These are phyloP conservation scores for Closterium sp. DNA, from an alignment of 139 green algal genomes.

Conservation along the genomic window DNA sequence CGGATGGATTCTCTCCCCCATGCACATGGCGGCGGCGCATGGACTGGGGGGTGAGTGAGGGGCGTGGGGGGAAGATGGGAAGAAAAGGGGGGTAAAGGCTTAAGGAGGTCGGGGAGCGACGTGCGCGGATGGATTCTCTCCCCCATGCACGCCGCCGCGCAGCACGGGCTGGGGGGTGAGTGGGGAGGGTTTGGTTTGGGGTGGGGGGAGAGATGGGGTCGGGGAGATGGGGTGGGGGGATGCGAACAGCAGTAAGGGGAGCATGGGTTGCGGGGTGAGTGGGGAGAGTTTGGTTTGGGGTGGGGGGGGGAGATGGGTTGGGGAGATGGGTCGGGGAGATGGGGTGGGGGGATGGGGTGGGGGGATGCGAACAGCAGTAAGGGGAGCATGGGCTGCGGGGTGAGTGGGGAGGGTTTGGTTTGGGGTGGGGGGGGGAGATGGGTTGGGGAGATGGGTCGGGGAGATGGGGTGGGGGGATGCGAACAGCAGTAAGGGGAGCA, in stretches of 20 bases:
- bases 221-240: background rate
- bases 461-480: background rate
- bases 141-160: background rate
- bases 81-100: background rate
- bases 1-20: conserved; percentile 18
- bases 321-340: background rate
- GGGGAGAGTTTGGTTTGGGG: background rate
- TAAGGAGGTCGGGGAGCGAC: background rate
- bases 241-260: background rate
- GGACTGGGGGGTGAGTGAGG: background rate
- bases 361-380: too few species aligned
- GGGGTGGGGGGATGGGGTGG: background rate
- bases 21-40: background rate
- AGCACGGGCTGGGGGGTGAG: background rate
- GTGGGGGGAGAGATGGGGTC: background rate
- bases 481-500: too few species aligned
- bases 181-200: background rate
- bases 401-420: background rate
- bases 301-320: background rate
- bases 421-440: background rate
- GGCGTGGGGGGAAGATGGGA: background rate
- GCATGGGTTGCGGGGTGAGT: background rate
- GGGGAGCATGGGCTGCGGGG: background rate
- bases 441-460: background rate
- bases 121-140: conserved; percentile 14